Evolutionary conservation across 176 grass and related monocot genomes (phyloP), one percentile per base, ranked within the genome.

Genomic region (Musa acuminata): DNA sequence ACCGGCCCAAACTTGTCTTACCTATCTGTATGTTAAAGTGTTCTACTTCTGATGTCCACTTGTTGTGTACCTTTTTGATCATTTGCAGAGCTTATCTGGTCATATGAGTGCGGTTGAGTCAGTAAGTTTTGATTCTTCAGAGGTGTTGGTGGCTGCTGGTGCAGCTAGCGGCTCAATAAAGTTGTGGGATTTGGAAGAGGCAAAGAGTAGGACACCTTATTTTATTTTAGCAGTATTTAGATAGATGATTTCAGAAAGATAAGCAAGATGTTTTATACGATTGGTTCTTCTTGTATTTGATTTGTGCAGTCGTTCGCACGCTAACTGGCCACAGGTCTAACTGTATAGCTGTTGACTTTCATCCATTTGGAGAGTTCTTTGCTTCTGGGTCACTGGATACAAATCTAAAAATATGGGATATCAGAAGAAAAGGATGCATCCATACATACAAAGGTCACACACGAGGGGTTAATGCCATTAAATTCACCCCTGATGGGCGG

Each of bases 351-450:
- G 87, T 93, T 59, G 87, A 97, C 79, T 97, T 93, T 72, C 94
- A 97, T 77, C 94, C 94, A 49, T 97, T 97, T 85, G 87, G 90
- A 17, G 94, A 97, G 77, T 91, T 97, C 65, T 83, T 97, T 77
- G 94, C 87, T 48, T 93, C 94, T 73, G 94, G 90, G 13, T 93
- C 94, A 72, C 82, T 85, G 68, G 90, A 97, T 69, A 97, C 90
- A 87, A 97, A 97, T 77, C 80, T 97, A 80, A 97, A 97, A 76
- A 89, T 97, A 83, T 93, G 94, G 90, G 90, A 97, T 74, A 88
- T 88, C 26, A 78, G 87, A 85, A 88, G 92, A 76, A 97, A 97
- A 72, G 80, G 84, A 82, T 91, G 90, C 75, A 97, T 97, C 78
- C 87, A 91, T 72, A 97, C 94, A 51, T 97, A 97, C 69, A 92